Percentiles rank a stretch among this genome's conserved stretches.
phyloP scores from a whole-genome alignment of 768 basidiomycete species.

The Cubamyces lactineus region DNA sequence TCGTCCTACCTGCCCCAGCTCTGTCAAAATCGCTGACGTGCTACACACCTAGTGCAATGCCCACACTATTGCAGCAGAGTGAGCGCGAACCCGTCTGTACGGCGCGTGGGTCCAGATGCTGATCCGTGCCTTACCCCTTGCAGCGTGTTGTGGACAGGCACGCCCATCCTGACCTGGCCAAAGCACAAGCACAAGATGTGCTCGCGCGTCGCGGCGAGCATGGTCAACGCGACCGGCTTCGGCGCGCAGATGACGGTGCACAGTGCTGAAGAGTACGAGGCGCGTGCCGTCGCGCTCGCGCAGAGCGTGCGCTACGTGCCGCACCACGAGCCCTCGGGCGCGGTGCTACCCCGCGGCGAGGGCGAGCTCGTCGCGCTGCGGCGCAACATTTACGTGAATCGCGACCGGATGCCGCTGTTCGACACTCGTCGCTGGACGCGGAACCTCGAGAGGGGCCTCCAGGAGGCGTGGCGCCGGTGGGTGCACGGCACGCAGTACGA shows the following conservation, averaged over 20 bases:
- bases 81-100: conserved; percentile 21
- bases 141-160: conserved; percentile 56
- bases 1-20: too few species aligned
- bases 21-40: neutral
- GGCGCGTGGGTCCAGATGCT: conserved; percentile 4
- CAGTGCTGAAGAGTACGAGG: conserved; percentile 48
- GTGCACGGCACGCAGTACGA: conserved; percentile 45
- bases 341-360: conserved; percentile 26
- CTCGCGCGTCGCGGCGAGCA: conserved; percentile 53
- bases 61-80: conserved; percentile 56
- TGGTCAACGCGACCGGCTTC: conserved; percentile 51
- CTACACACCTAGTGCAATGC: conserved; percentile 51
- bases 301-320: conserved; percentile 31
- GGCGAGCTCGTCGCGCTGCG: conserved; percentile 47
- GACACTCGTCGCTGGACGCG: conserved; percentile 51
- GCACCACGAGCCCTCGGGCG: conserved; percentile 23
- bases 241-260: conserved; percentile 51
- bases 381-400: conserved; percentile 43
- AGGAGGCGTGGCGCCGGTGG: conserved; percentile 51
- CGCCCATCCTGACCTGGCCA: conserved; percentile 53
- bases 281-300: conserved; percentile 47
- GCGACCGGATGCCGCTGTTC: conserved; percentile 49
- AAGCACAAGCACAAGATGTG: conserved; percentile 52
- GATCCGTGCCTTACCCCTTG: neutral
- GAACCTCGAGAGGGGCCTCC: conserved; percentile 50